These are phyloP conservation scores for Verticillium albo-atrum DNA, from an alignment of 2,329 filamentous ascomycete genomes.

Conservation along the genomic window DNA sequence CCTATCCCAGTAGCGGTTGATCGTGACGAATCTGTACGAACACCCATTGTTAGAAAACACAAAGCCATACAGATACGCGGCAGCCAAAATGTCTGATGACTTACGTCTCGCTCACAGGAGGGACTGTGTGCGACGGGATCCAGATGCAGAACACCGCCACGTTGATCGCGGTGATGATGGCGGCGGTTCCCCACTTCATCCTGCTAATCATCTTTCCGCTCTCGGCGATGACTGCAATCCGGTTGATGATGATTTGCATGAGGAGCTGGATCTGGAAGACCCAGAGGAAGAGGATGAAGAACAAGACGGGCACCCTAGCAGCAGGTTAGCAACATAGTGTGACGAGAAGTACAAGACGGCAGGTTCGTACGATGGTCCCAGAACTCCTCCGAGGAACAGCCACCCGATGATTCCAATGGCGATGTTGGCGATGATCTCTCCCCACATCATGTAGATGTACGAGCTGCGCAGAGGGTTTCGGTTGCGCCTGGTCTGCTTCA, in stretches of 20 bases:
- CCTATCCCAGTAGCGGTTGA: constrained; percentile 50
- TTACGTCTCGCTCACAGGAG: constrained; percentile 31
- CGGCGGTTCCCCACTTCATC: constrained; percentile 42
- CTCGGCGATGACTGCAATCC: constrained; percentile 43
- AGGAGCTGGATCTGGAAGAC: constrained; percentile 43
- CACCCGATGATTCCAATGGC: constrained; percentile 32
- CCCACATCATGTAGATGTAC: constrained; percentile 43
- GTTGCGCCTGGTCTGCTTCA: constrained; percentile 35
- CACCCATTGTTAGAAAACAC: not conserved
- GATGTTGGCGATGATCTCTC: constrained; percentile 34
- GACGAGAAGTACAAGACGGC: not conserved
- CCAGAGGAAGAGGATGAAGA: constrained; percentile 35
- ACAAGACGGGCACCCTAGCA: constrained; percentile 23
- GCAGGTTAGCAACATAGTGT: not conserved
- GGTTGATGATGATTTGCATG: constrained; percentile 52
- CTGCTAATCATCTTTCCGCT: constrained; percentile 27
- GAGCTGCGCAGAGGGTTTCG: constrained; percentile 24
- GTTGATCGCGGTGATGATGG: constrained; percentile 43
- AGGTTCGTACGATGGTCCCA: constrained; percentile 23
- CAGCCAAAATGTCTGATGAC: constrained; percentile 7
- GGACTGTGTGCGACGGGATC: constrained; percentile 39
- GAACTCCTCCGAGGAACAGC: constrained; percentile 29
- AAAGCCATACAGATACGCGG: not conserved
- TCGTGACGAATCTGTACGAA: constrained; percentile 23
- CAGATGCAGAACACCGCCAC: constrained; percentile 50